phyloP scores from a whole-genome alignment of 23 red algal species.

The Gracilaria vermiculophylla region DNA sequence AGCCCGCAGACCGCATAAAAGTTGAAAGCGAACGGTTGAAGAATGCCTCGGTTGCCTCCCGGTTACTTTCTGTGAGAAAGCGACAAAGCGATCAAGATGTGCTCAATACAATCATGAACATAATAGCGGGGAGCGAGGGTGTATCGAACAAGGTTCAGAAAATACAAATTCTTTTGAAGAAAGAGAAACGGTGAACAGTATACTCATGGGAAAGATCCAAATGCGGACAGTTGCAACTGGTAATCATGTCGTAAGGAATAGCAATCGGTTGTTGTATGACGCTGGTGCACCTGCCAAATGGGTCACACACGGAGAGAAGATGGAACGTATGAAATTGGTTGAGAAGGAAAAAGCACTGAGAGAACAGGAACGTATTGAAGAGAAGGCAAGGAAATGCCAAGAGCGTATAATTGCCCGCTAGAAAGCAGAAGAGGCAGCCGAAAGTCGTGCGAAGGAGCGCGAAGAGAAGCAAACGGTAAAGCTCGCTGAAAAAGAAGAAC shows the following conservation, averaged over 20 bases:
- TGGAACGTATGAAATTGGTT: neutral
- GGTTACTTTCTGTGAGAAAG: neutral
- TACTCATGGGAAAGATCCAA: neutral
- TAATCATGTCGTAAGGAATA: neutral
- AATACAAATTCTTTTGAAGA: neutral
- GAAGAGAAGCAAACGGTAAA: no score
- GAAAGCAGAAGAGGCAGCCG: conserved; percentile 5
- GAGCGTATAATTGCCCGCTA: neutral
- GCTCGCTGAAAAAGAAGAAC: no score
- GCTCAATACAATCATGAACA: neutral
- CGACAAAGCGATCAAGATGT: neutral
- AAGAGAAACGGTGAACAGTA: neutral
- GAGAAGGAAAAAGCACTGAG: neutral
- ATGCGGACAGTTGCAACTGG: no score
- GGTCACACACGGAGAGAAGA: conserved; percentile 11
- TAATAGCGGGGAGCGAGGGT: neutral
- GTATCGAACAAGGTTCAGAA: neutral
- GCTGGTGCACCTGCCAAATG: neutral
- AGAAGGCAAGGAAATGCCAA: neutral
- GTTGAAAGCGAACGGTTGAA: no score
- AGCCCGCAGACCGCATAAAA: neutral
- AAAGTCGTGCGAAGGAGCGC: no score
- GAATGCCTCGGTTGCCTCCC: neutral
- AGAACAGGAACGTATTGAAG: neutral
- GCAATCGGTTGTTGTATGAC: neutral